Percentiles rank a stretch among this genome's conserved stretches.
These are phyloP conservation scores for Xerocomus brunneocitrinus DNA, from an alignment of 768 basidiomycete species.

Conservation along the genomic window DNA sequence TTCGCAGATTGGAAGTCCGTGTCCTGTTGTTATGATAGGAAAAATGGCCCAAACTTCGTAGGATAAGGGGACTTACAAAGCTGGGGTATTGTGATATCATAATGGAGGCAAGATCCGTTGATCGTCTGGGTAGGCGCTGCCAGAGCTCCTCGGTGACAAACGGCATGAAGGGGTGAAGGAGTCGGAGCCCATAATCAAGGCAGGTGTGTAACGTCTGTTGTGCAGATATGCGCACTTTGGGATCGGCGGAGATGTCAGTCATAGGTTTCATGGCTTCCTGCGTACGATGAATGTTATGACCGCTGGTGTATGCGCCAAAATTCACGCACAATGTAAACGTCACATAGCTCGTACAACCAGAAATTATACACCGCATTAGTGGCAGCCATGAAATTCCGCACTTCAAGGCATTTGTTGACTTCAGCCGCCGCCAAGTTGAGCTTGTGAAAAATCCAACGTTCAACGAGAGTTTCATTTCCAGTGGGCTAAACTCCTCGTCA, in stretches of 20 bases:
- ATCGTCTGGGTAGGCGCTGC: conserved; percentile 89
- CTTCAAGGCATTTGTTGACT: conserved; percentile 67
- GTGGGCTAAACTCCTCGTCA: conserved; percentile 53
- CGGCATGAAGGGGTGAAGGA: conserved; percentile 98
- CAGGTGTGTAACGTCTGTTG: conserved; percentile 96
- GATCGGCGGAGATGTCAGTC: conserved; percentile 73
- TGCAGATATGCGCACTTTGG: conserved; percentile 67
- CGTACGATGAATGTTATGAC: conserved; percentile 3
- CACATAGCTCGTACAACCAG: conserved; percentile 99
- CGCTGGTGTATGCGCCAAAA: background rate
- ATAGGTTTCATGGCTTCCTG: conserved; percentile 99
- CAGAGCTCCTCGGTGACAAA: conserved; percentile 98
- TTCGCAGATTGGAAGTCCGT: conserved; percentile 55
- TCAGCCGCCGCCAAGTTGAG: conserved; percentile 77
- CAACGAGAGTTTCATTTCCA: conserved; percentile 86
- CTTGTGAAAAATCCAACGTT: conserved; percentile 94
- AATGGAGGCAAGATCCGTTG: conserved; percentile 79
- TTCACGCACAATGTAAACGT: conserved; percentile 87
- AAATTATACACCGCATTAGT: conserved; percentile 85
- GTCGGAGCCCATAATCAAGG: conserved; percentile 81
- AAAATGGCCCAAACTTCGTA: background rate
- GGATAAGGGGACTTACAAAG: conserved; percentile 46
- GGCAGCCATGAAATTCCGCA: conserved; percentile 91
- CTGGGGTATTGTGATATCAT: conserved; percentile 86
- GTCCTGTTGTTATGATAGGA: conserved; percentile 41